Percentiles rank a stretch among this genome's conserved stretches.
Conservation (phyloP, 2,329 filamentous ascomycete species). For the Neofusicoccum umdonicola region DNA sequence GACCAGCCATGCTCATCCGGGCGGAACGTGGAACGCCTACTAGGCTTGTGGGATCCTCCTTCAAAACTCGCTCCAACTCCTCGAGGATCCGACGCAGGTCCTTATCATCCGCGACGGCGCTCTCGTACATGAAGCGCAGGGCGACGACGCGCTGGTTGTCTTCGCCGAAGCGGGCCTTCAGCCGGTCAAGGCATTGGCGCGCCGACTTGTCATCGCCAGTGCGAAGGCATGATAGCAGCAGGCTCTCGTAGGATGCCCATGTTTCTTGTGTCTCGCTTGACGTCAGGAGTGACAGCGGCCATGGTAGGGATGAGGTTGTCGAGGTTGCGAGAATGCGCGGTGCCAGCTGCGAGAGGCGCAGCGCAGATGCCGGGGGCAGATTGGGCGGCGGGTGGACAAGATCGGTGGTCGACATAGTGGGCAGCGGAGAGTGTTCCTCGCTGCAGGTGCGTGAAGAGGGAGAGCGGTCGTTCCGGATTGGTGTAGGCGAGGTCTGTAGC, state of each 20-base stretch:
- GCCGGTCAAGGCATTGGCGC: slow-evolving; percentile 68
- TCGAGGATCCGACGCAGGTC: slow-evolving; percentile 69
- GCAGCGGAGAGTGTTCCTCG: background rate
- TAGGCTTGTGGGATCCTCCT: slow-evolving; percentile 74
- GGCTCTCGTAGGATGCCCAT: slow-evolving; percentile 84
- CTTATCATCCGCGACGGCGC: slow-evolving; percentile 70
- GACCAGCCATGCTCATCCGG: background rate
- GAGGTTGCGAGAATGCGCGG: slow-evolving; percentile 38
- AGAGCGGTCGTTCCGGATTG: background rate
- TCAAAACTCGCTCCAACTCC: slow-evolving; percentile 74
- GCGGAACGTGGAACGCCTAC: slow-evolving; percentile 48
- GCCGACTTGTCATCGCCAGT: slow-evolving; percentile 81
- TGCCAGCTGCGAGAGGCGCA: slow-evolving; percentile 49
- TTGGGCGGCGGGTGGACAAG: slow-evolving; percentile 41
- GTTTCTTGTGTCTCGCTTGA: slow-evolving; percentile 70
- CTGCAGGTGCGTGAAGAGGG: background rate
- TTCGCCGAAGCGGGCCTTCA: slow-evolving; percentile 76
- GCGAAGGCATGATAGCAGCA: slow-evolving; percentile 78
- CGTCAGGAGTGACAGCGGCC: slow-evolving; percentile 52
- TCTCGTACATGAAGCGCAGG: slow-evolving; percentile 76
- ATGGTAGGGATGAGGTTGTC: slow-evolving; percentile 44
- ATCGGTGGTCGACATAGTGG: slow-evolving; percentile 24
- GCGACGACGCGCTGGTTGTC: slow-evolving; percentile 85
- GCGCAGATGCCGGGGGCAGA: slow-evolving; percentile 39
- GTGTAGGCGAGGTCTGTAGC: background rate